Base-by-base conservation (phyloP, 2,329 filamentous ascomycete species). In the Stylonectria norvegica region DNA sequence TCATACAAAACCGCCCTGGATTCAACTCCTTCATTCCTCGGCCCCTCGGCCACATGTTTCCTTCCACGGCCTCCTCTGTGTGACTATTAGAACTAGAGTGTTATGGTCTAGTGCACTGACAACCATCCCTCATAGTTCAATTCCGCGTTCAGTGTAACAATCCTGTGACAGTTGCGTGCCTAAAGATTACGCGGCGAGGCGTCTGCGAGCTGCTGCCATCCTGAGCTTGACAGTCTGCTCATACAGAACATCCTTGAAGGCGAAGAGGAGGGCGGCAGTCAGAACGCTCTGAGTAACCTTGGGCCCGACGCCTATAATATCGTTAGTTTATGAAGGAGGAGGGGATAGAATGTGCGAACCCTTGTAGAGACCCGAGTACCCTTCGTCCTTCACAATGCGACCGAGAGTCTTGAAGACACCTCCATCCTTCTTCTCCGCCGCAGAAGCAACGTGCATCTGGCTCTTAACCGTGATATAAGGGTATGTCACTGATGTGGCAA, bases 401-500 rank as follows among this genome's bases (percentile, higher is more conserved):
- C 76, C 81, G 60, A 98, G 78, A 33, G 83, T 86, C 51, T 82
- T 78, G 38, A 83, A 75, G 76, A 96, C 85, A 53, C 85, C 86
- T n/a, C n/a, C n/a, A 68, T 94, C 86, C 67, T 85, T 85, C 49
- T 81, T 82, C n/a, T 79, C 78, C 48, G 81, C 82, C 57, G 81
- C 81, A 47, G 78, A 82, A 19, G 90, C 89, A 46, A 98, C 89
- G 65, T 98, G 93, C 81, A 95, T 95, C 63, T 89, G 81, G 68
- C 89, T 95, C 82, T 98, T 98, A 58, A 98, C 86, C 4, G 93
- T 98, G 64, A 98, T 97, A 64, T 98, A 98, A 9, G 93, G 93
- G 66, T 98, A 98, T 5, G 93, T 98, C 58, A 97, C 86, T 46
- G 76, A 82, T 3, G 93, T 98, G 17, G 93, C 93, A 47, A 96